Conservation (phyloP, 129 eudicot genomes). For the Apium graveolens region DNA sequence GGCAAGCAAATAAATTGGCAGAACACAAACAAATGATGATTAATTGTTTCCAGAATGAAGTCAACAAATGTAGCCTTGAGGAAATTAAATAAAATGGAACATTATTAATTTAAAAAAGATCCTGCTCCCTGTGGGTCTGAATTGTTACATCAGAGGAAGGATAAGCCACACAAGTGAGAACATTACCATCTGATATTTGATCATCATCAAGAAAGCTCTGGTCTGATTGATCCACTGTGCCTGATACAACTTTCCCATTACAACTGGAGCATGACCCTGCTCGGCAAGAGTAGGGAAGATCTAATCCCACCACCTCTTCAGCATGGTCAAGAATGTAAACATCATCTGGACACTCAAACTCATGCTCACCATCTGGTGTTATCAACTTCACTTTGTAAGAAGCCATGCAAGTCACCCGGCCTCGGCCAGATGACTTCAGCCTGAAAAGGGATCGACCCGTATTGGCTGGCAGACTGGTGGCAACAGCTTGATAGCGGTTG, state of each 20-base stretch:
- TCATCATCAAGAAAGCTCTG: constrained; percentile 52
- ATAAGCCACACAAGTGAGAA: constrained; percentile 69
- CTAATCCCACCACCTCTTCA: constrained; percentile 36
- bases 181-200: constrained; percentile 52
- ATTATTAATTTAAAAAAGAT: not conserved
- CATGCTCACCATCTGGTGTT: constrained; percentile 51
- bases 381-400: constrained; percentile 51
- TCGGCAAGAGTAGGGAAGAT: constrained; percentile 77
- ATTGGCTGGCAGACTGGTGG: constrained; percentile 16
- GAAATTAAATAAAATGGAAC: not conserved
- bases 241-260: constrained; percentile 49
- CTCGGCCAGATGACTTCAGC: constrained; percentile 19
- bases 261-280: constrained; percentile 87
- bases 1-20: not conserved
- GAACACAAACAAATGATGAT: not conserved
- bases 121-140: constrained; percentile 90
- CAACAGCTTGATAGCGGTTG: constrained; percentile 27
- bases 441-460: constrained; percentile 25
- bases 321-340: constrained; percentile 53
- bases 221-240: constrained; percentile 58
- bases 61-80: not conserved
- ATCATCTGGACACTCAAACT: constrained; percentile 42
- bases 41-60: not conserved
- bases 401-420: constrained; percentile 47
- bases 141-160: constrained; percentile 46